A percentile compares a stretch with the other conserved stretches of the same genome.
Conservation (phyloP, 2,329 filamentous ascomycete species). For the Arthrobotrys sinensis region DNA sequence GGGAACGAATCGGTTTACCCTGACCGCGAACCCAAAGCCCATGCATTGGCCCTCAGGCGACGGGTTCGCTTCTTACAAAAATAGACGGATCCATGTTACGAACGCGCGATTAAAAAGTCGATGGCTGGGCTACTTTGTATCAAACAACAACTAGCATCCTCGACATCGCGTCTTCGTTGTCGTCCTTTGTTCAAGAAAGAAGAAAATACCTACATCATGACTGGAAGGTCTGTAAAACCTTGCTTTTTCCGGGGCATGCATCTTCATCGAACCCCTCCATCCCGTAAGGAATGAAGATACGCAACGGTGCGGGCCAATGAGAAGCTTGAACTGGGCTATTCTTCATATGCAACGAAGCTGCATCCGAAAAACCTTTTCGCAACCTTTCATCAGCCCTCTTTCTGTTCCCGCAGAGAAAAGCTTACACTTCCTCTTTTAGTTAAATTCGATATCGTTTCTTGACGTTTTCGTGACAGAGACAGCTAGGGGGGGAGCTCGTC, state of each 20-base stretch:
- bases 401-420: conserved; percentile 40
- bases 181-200: conserved; percentile 25
- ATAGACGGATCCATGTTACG: conserved; percentile 54
- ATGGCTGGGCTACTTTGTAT: conserved; percentile 51
- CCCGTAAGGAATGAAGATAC: conserved; percentile 55
- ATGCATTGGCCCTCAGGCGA: conserved; percentile 58
- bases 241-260: conserved; percentile 48
- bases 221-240: conserved; percentile 14
- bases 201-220: conserved; percentile 39
- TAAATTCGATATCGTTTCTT: conserved; percentile 33
- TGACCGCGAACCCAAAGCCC: conserved; percentile 37
- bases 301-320: conserved; percentile 44
- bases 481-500: conserved; percentile 42
- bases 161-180: conserved; percentile 35
- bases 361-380: conserved; percentile 55
- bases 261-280: conserved; percentile 51
- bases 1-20: conserved; percentile 56
- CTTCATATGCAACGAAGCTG: conserved; percentile 58
- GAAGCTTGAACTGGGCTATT: conserved; percentile 52
- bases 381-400: conserved; percentile 57
- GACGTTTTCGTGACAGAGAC: conserved; percentile 36
- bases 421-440: conserved; percentile 56
- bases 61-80: conserved; percentile 50
- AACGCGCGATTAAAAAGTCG: conserved; percentile 60
- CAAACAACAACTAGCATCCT: conserved; percentile 25